Conservation (phyloP, 2,329 filamentous ascomycete genomes). For the Cladophialophora yegresii region DNA sequence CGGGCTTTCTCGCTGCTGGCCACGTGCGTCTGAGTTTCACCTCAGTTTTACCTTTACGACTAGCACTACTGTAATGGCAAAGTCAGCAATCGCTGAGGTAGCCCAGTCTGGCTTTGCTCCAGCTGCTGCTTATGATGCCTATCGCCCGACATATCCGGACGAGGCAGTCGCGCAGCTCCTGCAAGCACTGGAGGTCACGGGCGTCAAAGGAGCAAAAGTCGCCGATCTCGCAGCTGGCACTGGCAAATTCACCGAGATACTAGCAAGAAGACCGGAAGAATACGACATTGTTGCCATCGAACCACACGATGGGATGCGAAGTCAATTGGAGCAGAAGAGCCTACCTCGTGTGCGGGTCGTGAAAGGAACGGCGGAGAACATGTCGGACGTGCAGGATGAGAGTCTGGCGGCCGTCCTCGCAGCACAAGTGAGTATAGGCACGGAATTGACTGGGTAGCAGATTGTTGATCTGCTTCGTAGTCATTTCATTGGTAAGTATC, state of each 20-base stretch:
- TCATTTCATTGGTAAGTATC: conserved; percentile 56
- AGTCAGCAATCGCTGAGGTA: conserved; percentile 17
- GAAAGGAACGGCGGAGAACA: conserved; percentile 60
- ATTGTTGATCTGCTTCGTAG: conserved; percentile 32
- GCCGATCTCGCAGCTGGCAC: conserved; percentile 67
- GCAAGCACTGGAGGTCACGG: conserved; percentile 54
- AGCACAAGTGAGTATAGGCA: conserved; percentile 61
- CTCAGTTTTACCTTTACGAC: not conserved
- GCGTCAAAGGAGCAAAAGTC: conserved; percentile 47
- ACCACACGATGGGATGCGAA: conserved; percentile 67
- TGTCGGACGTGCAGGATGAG: conserved; percentile 53
- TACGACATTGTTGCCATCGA: conserved; percentile 65
- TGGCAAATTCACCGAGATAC: conserved; percentile 68
- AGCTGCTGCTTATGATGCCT: conserved; percentile 64
- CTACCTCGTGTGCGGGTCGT: conserved; percentile 58
- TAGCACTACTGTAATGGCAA: conserved; percentile 14
- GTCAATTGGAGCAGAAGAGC: conserved; percentile 60
- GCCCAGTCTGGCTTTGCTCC: conserved; percentile 62
- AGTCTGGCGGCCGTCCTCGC: conserved; percentile 67
- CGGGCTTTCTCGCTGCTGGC: not conserved
- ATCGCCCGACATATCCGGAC: conserved; percentile 67
- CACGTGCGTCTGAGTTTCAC: conserved; percentile 1
- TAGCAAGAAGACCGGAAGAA: conserved; percentile 60
- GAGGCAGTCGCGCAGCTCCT: conserved; percentile 63
- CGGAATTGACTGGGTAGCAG: not conserved